Percentiles rank a stretch among this genome's conserved stretches.
Evolutionary conservation across 1,284 basidiomycete species (phyloP).

Genomic region (Schizopora paradoxa): DNA sequence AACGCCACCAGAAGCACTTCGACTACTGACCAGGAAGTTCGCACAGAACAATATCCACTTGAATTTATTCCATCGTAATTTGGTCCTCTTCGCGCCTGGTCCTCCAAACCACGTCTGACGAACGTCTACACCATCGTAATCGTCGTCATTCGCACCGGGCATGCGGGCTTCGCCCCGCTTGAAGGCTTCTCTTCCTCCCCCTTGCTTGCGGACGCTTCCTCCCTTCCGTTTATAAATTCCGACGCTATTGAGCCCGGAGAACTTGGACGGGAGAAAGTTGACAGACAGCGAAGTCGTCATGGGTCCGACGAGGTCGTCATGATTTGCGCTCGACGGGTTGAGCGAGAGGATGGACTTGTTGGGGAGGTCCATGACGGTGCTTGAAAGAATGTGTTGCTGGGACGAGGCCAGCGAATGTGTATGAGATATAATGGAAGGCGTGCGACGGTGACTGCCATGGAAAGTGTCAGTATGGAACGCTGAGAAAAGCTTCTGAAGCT

Average conservation of each 20-base stretch:
- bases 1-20: conserved; percentile 8
- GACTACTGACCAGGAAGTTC: conserved; percentile 43
- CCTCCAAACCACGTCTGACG: conserved; percentile 33
- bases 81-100: conserved; percentile 35
- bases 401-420: conserved; percentile 12
- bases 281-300: conserved; percentile 35
- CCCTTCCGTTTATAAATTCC: conserved; percentile 37
- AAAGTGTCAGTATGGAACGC: too few species aligned
- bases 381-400: conserved; percentile 10
- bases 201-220: conserved; percentile 35
- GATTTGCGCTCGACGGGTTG: not conserved
- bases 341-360: not conserved
- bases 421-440: too few species aligned
- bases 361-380: not conserved
- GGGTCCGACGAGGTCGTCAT: not conserved
- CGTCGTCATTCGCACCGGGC: conserved; percentile 51
- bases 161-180: conserved; percentile 40
- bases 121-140: conserved; percentile 45
- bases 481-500: too few species aligned
- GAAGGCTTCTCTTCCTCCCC: conserved; percentile 53
- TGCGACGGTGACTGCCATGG: too few species aligned
- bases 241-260: conserved; percentile 42
- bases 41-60: conserved; percentile 52
- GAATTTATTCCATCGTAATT: conserved; percentile 55
- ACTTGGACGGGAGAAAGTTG: conserved; percentile 58